Evolutionary conservation across 495 filamentous ascomycete genomes (phyloP).

Genomic region (Schizothecium vesticola): DNA sequence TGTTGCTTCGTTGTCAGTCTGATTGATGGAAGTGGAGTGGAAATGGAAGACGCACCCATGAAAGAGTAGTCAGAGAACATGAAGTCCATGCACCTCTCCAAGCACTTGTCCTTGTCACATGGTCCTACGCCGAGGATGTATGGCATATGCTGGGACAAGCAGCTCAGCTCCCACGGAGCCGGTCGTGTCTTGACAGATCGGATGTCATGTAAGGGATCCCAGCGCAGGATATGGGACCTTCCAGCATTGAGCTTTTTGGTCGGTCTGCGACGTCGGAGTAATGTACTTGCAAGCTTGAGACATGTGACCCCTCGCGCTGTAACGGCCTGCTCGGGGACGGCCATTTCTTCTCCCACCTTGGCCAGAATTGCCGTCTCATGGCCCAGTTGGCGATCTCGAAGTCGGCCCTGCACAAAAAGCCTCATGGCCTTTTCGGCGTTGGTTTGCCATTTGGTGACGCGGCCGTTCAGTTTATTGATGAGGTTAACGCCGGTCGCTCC

Average conservation of each 20-base stretch:
- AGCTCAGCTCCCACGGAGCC: constrained; percentile 3
- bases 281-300: not conserved
- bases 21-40: too few relatives aligned
- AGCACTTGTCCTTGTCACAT: not conserved
- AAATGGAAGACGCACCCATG: too few relatives aligned
- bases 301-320: not conserved
- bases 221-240: not conserved
- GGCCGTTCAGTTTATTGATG: too few relatives aligned
- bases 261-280: not conserved
- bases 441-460: too few relatives aligned
- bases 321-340: not conserved
- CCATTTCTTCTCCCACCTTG: too few relatives aligned
- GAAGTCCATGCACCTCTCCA: not conserved
- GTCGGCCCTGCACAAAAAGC: too few relatives aligned
- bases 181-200: not conserved
- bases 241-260: not conserved
- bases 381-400: too few relatives aligned
- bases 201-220: not conserved
- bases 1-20: too few relatives aligned
- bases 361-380: too few relatives aligned
- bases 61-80: too few relatives aligned
- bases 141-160: not conserved
- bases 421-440: too few relatives aligned
- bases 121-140: not conserved
- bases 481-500: too few relatives aligned